Evolutionary conservation across 331 rosid species (phyloP).

Genomic region (Quercus phellos): DNA sequence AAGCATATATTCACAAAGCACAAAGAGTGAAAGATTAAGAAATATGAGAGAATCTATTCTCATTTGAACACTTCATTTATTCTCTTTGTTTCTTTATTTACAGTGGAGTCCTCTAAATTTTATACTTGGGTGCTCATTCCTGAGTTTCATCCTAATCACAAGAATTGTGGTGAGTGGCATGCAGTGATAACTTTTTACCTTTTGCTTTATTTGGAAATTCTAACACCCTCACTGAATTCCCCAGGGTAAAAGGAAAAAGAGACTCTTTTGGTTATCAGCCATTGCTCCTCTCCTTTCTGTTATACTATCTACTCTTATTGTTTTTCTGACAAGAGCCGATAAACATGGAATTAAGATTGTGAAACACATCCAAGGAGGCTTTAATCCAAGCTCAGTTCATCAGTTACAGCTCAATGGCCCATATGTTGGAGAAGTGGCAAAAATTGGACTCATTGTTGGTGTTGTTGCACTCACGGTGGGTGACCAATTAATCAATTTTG

Average conservation of each 20-base stretch:
- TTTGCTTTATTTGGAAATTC: background rate
- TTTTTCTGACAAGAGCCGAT: conserved; percentile 55
- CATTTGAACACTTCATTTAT: background rate
- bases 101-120: conserved; percentile 69
- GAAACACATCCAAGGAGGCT: conserved; percentile 58
- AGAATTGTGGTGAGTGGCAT: conserved; percentile 52
- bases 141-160: conserved; percentile 47
- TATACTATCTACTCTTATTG: conserved; percentile 50
- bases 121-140: conserved; percentile 61
- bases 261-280: conserved; percentile 67
- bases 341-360: conserved; percentile 56
- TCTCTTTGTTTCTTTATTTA: conserved; percentile 1
- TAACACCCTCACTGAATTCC: background rate
- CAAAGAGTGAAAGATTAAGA: background rate
- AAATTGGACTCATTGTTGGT: conserved; percentile 53
- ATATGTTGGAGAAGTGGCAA: conserved; percentile 36
- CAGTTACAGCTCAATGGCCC: conserved; percentile 42
- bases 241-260: conserved; percentile 62
- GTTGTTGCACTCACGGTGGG: conserved; percentile 59
- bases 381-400: conserved; percentile 61
- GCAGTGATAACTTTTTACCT: background rate
- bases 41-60: background rate
- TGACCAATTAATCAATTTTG: background rate
- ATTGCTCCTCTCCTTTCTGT: conserved; percentile 61
- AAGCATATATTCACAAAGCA: conserved; percentile 3